phyloP scores from a whole-genome alignment of 805 yeast genomes.

The Yarrowia osloensis region DNA sequence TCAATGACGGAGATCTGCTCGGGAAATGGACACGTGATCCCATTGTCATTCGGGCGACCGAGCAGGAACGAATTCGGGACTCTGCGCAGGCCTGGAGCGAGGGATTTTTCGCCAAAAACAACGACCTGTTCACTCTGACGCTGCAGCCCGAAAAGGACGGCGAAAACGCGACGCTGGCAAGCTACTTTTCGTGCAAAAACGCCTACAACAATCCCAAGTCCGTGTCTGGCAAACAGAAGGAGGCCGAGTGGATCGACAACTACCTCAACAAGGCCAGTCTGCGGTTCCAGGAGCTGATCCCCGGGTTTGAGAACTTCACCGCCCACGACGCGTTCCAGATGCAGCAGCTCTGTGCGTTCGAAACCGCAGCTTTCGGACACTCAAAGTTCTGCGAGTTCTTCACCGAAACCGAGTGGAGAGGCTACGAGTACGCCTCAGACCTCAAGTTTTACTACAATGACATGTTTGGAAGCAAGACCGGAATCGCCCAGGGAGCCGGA shows the following conservation, averaged over 20 bases:
- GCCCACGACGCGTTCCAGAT: conserved; percentile 54
- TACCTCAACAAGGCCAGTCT: conserved; percentile 57
- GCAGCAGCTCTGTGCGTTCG: conserved; percentile 72
- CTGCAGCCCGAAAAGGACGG: conserved; percentile 42
- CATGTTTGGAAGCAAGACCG: conserved; percentile 61
- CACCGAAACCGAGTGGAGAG: conserved; percentile 66
- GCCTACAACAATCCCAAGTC: conserved; percentile 37
- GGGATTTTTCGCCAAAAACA: conserved; percentile 46
- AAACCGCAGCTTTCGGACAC: conserved; percentile 65
- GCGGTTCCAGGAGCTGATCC: conserved; percentile 59
- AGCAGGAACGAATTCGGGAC: conserved; percentile 46
- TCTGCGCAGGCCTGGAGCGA: conserved; percentile 50
- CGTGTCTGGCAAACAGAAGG: conserved; percentile 38
- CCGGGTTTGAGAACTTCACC: conserved; percentile 54
- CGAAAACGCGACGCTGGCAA: conserved; percentile 45
- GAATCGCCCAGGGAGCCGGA: conserved; percentile 62
- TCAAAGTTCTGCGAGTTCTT: conserved; percentile 69
- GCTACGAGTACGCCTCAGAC: conserved; percentile 62
- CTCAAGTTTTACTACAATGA: conserved; percentile 59
- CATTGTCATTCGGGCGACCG: conserved; percentile 45
- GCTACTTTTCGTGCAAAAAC: conserved; percentile 46
- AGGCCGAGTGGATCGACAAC: conserved; percentile 43
- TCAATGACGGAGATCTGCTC: conserved; percentile 37
- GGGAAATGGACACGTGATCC: conserved; percentile 36
- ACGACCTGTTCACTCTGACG: conserved; percentile 42